Conservation (phyloP, 2,329 filamentous ascomycete genomes). For the Rutstroemia sydowiana region DNA sequence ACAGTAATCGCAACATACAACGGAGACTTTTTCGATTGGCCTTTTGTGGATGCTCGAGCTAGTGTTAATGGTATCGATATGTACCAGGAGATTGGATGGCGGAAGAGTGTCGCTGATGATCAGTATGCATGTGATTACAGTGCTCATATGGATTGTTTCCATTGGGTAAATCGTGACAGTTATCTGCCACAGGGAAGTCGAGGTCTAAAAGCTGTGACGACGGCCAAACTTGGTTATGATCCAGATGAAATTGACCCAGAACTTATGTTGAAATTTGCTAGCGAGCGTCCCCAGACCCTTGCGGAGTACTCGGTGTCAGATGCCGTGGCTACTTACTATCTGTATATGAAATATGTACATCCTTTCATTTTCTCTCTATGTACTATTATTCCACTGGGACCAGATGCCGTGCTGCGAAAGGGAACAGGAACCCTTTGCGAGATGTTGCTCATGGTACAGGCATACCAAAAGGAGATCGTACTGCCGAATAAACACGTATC, state of each 20-base stretch:
- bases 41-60: slow-evolving; percentile 88
- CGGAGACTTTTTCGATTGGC: slow-evolving; percentile 99
- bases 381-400: slow-evolving; percentile 87
- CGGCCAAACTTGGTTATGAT: slow-evolving; percentile 96
- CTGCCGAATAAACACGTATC: slow-evolving; percentile 93
- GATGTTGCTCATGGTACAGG: slow-evolving; percentile 98
- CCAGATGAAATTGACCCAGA: slow-evolving; percentile 96
- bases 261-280: slow-evolving; percentile 89
- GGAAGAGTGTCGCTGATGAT: slow-evolving; percentile 79
- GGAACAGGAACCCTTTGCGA: slow-evolving; percentile 98
- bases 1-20: slow-evolving; percentile 99
- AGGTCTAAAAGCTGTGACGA: slow-evolving; percentile 94
- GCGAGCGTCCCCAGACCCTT: slow-evolving; percentile 83
- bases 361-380: slow-evolving; percentile 98
- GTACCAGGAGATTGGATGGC: slow-evolving; percentile 97
- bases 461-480: slow-evolving; percentile 84
- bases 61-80: slow-evolving; percentile 96
- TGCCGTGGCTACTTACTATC: slow-evolving; percentile 95
- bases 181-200: slow-evolving; percentile 95
- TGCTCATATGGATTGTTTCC: slow-evolving; percentile 97
- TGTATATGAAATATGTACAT: slow-evolving; percentile 99
- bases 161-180: slow-evolving; percentile 98
- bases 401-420: slow-evolving; percentile 88
- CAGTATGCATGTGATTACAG: slow-evolving; percentile 95
- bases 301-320: slow-evolving; percentile 99